A percentile compares a stretch with the other conserved stretches of the same genome.
These are phyloP conservation scores for Leccinellum albellum DNA, from an alignment of 768 basidiomycete genomes.

Conservation along the genomic window DNA sequence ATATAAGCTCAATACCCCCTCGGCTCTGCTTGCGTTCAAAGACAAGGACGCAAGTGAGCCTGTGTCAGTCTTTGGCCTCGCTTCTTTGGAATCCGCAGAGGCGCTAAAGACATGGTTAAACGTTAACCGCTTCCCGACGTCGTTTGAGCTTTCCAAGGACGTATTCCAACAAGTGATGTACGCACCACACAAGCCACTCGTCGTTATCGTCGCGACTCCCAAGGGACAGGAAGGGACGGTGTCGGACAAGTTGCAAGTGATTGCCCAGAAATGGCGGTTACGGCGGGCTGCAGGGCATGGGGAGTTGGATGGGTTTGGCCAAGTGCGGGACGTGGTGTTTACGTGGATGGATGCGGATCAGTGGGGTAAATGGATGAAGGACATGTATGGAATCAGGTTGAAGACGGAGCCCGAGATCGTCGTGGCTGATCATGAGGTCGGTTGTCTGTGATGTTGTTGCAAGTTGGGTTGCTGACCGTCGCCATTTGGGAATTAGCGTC, in stretches of 20 bases:
- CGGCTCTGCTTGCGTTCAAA: constrained; percentile 67
- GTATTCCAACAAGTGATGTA: constrained; percentile 88
- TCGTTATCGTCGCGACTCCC: constrained; percentile 65
- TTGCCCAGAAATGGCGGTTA: constrained; percentile 59
- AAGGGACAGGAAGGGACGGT: constrained; percentile 38
- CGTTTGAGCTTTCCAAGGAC: constrained; percentile 69
- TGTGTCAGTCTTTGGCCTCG: constrained; percentile 38
- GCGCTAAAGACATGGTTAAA: constrained; percentile 54
- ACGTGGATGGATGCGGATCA: constrained; percentile 83
- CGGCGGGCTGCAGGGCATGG: background rate
- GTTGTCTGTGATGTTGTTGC: background rate
- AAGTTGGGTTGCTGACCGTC: background rate
- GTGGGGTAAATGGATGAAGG: constrained; percentile 89
- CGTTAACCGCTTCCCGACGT: constrained; percentile 66
- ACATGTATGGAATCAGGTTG: constrained; percentile 73
- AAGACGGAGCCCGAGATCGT: constrained; percentile 42
- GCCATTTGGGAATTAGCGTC: constrained; percentile 31
- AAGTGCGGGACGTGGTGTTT: constrained; percentile 64
- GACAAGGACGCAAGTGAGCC: constrained; percentile 49
- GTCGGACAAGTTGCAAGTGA: constrained; percentile 43
- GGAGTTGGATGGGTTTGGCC: background rate
- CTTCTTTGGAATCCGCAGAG: background rate
- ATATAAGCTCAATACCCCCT: constrained; percentile 40
- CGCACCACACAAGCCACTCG: constrained; percentile 66
- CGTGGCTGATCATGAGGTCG: constrained; percentile 70